Evolutionary conservation across 805 yeast species (phyloP).

Genomic region (Lachancea thermotolerans): DNA sequence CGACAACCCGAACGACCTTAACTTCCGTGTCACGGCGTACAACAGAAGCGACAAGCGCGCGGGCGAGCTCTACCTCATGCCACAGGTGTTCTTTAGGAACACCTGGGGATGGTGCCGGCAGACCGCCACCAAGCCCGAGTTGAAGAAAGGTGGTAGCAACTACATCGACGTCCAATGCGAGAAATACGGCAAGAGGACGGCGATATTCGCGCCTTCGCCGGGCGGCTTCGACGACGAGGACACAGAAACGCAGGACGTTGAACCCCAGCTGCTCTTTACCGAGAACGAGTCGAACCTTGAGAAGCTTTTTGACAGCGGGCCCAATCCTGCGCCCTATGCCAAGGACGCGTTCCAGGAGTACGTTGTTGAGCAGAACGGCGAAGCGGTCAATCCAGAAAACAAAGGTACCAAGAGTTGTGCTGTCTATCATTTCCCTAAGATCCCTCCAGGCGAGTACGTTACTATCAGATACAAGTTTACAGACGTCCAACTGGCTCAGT

Average conservation of each 20-base stretch:
- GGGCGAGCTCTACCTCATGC: conserved; percentile 84
- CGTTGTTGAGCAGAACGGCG: conserved; percentile 52
- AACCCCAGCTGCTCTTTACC: conserved; percentile 73
- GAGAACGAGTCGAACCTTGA: conserved; percentile 80
- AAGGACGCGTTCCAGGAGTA: conserved; percentile 92
- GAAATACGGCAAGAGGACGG: conserved; percentile 59
- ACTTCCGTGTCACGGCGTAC: conserved; percentile 80
- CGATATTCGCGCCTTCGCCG: conserved; percentile 79
- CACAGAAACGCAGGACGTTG: conserved; percentile 46
- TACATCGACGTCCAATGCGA: conserved; percentile 57
- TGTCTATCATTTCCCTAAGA: conserved; percentile 70
- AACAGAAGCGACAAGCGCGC: conserved; percentile 66
- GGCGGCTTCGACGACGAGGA: conserved; percentile 46
- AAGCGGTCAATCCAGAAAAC: conserved; percentile 61
- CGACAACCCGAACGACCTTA: conserved; percentile 70
- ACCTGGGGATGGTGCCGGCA: conserved; percentile 86
- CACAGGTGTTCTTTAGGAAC: conserved; percentile 79
- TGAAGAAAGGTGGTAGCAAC: conserved; percentile 37
- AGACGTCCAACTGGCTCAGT: conserved; percentile 24
- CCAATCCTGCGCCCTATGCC: conserved; percentile 51
- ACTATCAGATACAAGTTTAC: conserved; percentile 74
- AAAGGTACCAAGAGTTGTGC: conserved; percentile 82
- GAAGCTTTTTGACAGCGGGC: conserved; percentile 54
- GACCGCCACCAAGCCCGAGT: conserved; percentile 43
- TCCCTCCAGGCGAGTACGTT: conserved; percentile 82